Percentiles rank a stretch among this genome's conserved stretches.
Conservation (phyloP, 768 basidiomycete genomes). For the Lanmaoa rubissima region DNA sequence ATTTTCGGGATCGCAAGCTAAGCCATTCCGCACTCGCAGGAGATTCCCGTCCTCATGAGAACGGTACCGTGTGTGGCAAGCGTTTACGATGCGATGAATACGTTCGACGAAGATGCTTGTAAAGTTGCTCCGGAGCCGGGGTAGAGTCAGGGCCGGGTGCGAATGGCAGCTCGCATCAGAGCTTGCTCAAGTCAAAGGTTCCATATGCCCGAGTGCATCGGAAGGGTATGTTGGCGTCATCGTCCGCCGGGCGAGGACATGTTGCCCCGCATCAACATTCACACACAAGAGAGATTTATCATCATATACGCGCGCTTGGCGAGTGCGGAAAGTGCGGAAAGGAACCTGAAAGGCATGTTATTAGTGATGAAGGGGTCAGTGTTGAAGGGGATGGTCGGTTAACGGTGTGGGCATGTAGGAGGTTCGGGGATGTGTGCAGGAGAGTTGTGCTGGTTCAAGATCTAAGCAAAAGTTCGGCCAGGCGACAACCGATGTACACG, state of each 20-base stretch:
- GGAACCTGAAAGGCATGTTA: not conserved
- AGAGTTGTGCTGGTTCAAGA: not conserved
- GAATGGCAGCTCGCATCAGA: no score
- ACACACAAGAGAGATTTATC: not conserved
- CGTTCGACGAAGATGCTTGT: not conserved
- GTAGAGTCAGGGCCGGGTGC: no score
- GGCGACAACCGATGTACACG: constrained; percentile 28
- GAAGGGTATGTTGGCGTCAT: constrained; percentile 11
- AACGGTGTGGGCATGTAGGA: not conserved
- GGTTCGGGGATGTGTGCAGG: not conserved
- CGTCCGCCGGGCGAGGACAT: not conserved
- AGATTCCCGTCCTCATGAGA: not conserved
- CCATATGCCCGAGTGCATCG: not conserved
- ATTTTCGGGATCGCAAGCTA: not conserved
- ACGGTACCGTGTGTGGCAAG: not conserved
- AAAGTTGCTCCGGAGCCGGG: no score
- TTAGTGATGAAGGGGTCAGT: no score
- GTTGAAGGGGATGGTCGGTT: no score
- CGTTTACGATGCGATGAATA: no score
- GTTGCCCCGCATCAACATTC: not conserved
- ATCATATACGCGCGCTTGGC: not conserved
- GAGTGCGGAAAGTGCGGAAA: constrained; percentile 9
- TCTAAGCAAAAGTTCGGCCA: constrained; percentile 10
- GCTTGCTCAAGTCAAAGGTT: not conserved
- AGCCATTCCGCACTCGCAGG: not conserved